phyloP scores from a whole-genome alignment of 2,329 filamentous ascomycete genomes.

The Neonectria hederae region DNA sequence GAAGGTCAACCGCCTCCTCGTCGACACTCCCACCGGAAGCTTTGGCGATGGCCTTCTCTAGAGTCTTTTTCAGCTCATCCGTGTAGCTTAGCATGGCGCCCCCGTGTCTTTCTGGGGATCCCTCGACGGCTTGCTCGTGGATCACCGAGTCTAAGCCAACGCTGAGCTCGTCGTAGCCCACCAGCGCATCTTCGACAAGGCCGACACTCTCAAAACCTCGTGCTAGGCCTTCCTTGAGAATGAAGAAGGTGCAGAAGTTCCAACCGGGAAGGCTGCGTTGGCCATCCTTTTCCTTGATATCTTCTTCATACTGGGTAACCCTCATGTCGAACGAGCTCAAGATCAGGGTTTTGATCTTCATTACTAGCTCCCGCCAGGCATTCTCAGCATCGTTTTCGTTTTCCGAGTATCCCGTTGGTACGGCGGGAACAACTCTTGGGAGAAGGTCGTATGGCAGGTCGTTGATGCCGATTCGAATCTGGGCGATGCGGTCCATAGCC shows the following conservation, averaged over 20 bases:
- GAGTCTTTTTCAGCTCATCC: slow-evolving; percentile 73
- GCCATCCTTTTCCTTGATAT: slow-evolving; percentile 92
- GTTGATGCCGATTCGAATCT: slow-evolving; percentile 81
- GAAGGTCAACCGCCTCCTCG: slow-evolving; percentile 60
- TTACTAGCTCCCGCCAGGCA: slow-evolving; percentile 84
- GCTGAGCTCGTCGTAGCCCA: slow-evolving; percentile 93
- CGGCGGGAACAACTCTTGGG: slow-evolving; percentile 69
- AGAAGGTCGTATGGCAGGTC: slow-evolving; percentile 73
- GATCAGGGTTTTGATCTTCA: slow-evolving; percentile 88
- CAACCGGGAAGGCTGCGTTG: slow-evolving; percentile 90
- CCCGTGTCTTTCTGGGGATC: slow-evolving; percentile 71
- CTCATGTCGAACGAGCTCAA: slow-evolving; percentile 89
- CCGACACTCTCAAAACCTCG: slow-evolving; percentile 96
- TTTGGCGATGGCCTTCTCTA: slow-evolving; percentile 60
- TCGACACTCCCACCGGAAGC: slow-evolving; percentile 45
- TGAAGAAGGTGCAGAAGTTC: slow-evolving; percentile 99
- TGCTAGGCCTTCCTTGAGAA: slow-evolving; percentile 93
- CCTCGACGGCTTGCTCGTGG: slow-evolving; percentile 72
- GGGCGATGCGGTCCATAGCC: slow-evolving; percentile 79
- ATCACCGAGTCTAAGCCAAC: slow-evolving; percentile 86
- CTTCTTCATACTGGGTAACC: slow-evolving; percentile 94
- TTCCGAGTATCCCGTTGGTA: slow-evolving; percentile 73
- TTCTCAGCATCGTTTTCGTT: slow-evolving; percentile 80
- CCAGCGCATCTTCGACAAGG: slow-evolving; percentile 91
- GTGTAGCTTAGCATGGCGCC: slow-evolving; percentile 78